Evolutionary conservation across 164 flowering plant genomes (phyloP).

Genomic region (Umbellularia californica): DNA sequence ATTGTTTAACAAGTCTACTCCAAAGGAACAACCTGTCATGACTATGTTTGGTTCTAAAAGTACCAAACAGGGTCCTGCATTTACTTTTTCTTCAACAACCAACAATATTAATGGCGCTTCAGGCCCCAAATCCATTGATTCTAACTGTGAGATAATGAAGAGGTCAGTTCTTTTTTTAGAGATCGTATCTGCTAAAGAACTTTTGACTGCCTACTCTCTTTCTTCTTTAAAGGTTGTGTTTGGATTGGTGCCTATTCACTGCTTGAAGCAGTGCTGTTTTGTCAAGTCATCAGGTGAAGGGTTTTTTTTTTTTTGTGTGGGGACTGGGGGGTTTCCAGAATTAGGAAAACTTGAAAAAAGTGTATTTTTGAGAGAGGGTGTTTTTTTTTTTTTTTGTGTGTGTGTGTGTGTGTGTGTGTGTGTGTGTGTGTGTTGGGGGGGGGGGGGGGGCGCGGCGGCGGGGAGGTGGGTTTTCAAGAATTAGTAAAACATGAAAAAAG

Average conservation of each 20-base stretch:
- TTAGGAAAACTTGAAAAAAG: neutral
- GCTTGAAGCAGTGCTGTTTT: too few species aligned
- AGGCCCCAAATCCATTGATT: slow-evolving; percentile 10
- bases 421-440: too few species aligned
- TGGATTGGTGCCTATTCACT: neutral
- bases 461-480: neutral
- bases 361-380: too few species aligned
- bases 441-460: too few species aligned
- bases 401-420: too few species aligned
- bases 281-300: too few species aligned
- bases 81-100: slow-evolving; percentile 16
- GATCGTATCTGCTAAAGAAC: neutral
- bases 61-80: slow-evolving; percentile 18
- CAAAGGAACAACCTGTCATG: slow-evolving; percentile 26
- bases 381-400: too few species aligned
- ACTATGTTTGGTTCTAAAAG: slow-evolving; percentile 26
- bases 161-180: slow-evolving; percentile 25
- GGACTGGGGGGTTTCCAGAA: neutral
- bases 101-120: slow-evolving; percentile 16
- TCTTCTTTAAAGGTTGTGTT: neutral
- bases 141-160: slow-evolving; percentile 18
- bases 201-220: neutral
- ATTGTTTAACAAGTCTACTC: slow-evolving; percentile 12
- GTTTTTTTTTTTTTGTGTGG: too few species aligned
- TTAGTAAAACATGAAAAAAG: neutral